Evolutionary conservation across 495 filamentous ascomycete species (phyloP).

Genomic region (Apiosordaria backusii): DNA sequence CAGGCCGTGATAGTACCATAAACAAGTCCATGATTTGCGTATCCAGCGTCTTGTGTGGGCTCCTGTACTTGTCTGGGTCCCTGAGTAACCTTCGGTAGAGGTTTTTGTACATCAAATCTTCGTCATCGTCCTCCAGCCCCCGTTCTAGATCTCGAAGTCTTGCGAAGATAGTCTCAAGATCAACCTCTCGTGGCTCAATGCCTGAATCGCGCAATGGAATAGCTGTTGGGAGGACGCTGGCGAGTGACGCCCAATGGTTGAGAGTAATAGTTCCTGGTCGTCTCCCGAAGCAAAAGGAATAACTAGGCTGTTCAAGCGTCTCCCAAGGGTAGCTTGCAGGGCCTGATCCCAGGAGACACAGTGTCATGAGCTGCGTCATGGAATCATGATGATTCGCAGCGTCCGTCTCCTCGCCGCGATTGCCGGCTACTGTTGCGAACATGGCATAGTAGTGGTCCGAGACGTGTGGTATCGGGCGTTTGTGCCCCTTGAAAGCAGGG

Average conservation of each 20-base stretch:
- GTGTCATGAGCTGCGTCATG: constrained; percentile 49
- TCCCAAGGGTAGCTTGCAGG: constrained; percentile 54
- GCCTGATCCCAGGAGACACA: constrained; percentile 38
- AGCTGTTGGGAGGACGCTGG: constrained; percentile 44
- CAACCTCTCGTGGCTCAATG: constrained; percentile 51
- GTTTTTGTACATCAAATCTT: constrained; percentile 50
- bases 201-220: constrained; percentile 50
- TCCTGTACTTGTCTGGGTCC: constrained; percentile 49
- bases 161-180: constrained; percentile 50
- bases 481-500: constrained; percentile 46
- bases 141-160: constrained; percentile 53
- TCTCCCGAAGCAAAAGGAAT: constrained; percentile 55
- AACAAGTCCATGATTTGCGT: constrained; percentile 66
- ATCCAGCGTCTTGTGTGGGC: constrained; percentile 55
- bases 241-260: constrained; percentile 53
- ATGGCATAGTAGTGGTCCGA: constrained; percentile 50
- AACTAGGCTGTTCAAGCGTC: constrained; percentile 62
- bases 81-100: constrained; percentile 50
- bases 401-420: constrained; percentile 44
- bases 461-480: constrained; percentile 42
- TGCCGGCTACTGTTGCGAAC: constrained; percentile 46
- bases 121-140: constrained; percentile 55
- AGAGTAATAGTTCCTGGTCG: constrained; percentile 59
- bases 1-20: constrained; percentile 55
- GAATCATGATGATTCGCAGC: constrained; percentile 43